Evolutionary conservation across 2,329 filamentous ascomycete species (phyloP).

Genomic region (Aspergillus intermedius): DNA sequence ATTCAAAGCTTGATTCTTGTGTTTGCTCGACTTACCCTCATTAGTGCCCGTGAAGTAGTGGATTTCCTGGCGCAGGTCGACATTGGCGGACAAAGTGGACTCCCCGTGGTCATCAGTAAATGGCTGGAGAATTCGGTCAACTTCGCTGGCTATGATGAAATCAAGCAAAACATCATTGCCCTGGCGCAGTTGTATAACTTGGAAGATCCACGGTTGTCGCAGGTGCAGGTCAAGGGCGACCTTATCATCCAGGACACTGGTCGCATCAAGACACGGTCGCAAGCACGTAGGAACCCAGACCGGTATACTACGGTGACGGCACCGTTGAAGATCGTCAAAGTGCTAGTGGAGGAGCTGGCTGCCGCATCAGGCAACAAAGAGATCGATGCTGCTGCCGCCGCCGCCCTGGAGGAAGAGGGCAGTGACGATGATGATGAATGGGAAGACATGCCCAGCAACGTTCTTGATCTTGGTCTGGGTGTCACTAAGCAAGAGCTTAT

Average conservation of each 20-base stretch:
- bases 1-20: conserved; percentile 95
- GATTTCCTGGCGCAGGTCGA: conserved; percentile 82
- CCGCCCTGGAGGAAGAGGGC: conserved; percentile 53
- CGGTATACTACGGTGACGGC: conserved; percentile 82
- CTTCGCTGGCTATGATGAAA: conserved; percentile 97
- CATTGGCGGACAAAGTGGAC: conserved; percentile 67
- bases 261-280: conserved; percentile 87
- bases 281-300: conserved; percentile 81
- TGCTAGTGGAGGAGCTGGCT: conserved; percentile 84
- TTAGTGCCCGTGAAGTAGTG: conserved; percentile 80
- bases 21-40: conserved; percentile 81
- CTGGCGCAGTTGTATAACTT: conserved; percentile 85
- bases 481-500: conserved; percentile 70
- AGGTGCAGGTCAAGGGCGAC: conserved; percentile 85
- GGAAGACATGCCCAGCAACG: conserved; percentile 77
- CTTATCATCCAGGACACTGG: conserved; percentile 73
- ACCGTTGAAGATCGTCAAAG: conserved; percentile 90
- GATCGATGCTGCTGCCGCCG: conserved; percentile 50
- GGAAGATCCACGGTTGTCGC: conserved; percentile 69
- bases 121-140: conserved; percentile 97
- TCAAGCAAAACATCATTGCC: conserved; percentile 91
- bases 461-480: conserved; percentile 67
- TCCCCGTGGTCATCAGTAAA: conserved; percentile 83
- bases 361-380: conserved; percentile 61
- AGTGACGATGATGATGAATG: conserved; percentile 72